Evolutionary conservation across 371 early-diverging fungal species (phyloP), one percentile per base, ranked within the genome.

Genomic region (Gilbertella persicaria): DNA sequence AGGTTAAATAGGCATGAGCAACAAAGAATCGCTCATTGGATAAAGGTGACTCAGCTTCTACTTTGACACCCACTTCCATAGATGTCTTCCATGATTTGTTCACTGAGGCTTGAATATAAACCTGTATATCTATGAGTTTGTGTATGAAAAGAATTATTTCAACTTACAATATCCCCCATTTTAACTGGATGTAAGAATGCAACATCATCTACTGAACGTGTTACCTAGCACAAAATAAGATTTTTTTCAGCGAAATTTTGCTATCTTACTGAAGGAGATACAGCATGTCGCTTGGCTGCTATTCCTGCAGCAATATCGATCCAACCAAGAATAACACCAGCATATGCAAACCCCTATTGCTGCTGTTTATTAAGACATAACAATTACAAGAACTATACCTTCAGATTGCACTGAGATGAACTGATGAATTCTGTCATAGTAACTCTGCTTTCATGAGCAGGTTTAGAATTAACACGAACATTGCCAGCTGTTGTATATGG

Each of bases 271-370:
- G 80, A 78, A 13, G 84, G 82, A 28, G 75, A 64, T 19, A 70
- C 70, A 8, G 83, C 80, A 59, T 89, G 88, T 25, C 81, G 75
- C 58, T 85, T 83, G 21, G 89, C 87, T 3, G 87, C 79, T 25
- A 84, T 80, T 50, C 89, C 86, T 21, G 89, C 90, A 17, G 83
- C 84, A 41, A 87, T 72, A 75, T 89, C 89, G 21, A 88, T 86
- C 89, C 88, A 88, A 14, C 83, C 72, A 8, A 88, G 60, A 30
- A 89, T 71, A 16, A 69, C 68, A n/a, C 87, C 87, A 26, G 82
- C 86, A 60, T 62, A 75, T 8, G 78, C 78, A 45, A 78, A 64
- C 4, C 85, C 85, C 67, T 80, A 43, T 4, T 37, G 24, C 35
- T 48, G 24, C 47, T 19, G 8, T 7, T 40, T 35, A 10, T 21